These are phyloP conservation scores for Crassisporium funariophilum DNA, from an alignment of 768 basidiomycete genomes.

Conservation along the genomic window DNA sequence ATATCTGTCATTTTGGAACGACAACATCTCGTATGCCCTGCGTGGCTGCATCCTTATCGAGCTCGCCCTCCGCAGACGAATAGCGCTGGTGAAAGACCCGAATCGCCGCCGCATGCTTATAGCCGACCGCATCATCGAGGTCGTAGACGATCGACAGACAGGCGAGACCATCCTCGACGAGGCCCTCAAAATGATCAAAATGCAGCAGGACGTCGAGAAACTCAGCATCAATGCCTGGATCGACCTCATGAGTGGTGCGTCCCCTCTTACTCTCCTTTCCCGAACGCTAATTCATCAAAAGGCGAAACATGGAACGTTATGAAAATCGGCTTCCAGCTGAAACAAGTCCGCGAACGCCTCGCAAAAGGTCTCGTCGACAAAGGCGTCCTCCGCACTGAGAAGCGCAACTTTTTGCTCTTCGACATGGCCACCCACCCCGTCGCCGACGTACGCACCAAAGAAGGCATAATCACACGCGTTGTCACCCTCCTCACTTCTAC, in stretches of 20 bases:
- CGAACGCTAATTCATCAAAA: slow-evolving; percentile 32
- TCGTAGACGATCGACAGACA: slow-evolving; percentile 89
- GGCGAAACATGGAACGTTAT: slow-evolving; percentile 99
- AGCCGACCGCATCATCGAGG: slow-evolving; percentile 85
- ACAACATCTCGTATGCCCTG: slow-evolving; percentile 98
- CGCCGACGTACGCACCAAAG: slow-evolving; percentile 90
- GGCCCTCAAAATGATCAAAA: slow-evolving; percentile 93
- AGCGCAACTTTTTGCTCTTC: slow-evolving; percentile 97
- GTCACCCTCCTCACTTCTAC: slow-evolving; percentile 79
- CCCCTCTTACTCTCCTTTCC: background rate
- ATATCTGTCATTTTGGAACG: slow-evolving; percentile 99
- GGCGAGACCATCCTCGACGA: slow-evolving; percentile 98
- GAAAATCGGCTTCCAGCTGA: slow-evolving; percentile 99
- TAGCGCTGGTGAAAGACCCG: slow-evolving; percentile 87
- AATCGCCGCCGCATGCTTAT: slow-evolving; percentile 72
- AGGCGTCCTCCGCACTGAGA: slow-evolving; percentile 97
- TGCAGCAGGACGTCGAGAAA: slow-evolving; percentile 69
- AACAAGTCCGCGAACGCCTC: slow-evolving; percentile 96
- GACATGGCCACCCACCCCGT: slow-evolving; percentile 99
- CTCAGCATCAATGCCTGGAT: slow-evolving; percentile 92
- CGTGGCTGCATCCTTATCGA: slow-evolving; percentile 98
- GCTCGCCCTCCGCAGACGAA: slow-evolving; percentile 91
- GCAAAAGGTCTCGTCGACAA: slow-evolving; percentile 98
- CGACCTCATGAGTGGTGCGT: slow-evolving; percentile 89
- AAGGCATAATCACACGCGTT: slow-evolving; percentile 75